A percentile compares a stretch with the other conserved stretches of the same genome.
These are phyloP conservation scores for Stephanocyclus meneghinianus DNA, from an alignment of 352 stramenopile species.

Conservation along the genomic window DNA sequence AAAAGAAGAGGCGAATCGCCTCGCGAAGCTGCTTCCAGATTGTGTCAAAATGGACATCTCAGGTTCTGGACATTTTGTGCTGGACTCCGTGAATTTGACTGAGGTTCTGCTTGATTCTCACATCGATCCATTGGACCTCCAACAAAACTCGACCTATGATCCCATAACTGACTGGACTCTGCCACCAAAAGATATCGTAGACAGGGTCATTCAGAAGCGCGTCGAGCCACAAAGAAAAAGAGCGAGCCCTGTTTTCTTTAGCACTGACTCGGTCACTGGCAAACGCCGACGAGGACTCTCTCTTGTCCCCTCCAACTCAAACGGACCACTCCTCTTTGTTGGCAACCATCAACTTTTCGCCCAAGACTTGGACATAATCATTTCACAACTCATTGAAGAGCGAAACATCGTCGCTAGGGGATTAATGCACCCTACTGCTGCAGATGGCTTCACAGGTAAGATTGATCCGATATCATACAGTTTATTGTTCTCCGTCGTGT, in stretches of 20 bases:
- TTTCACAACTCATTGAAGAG: constrained; percentile 69
- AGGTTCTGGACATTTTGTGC: constrained; percentile 72
- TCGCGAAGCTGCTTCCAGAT: constrained; percentile 66
- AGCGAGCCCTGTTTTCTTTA: constrained; percentile 75
- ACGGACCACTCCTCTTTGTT: constrained; percentile 78
- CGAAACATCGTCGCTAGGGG: constrained; percentile 58
- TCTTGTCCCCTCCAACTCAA: constrained; percentile 43
- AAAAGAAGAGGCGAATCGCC: constrained; percentile 60
- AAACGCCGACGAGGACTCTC: constrained; percentile 59
- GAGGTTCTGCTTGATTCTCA: constrained; percentile 76
- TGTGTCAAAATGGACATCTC: constrained; percentile 64
- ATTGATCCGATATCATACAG: not conserved
- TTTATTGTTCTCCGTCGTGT: not conserved
- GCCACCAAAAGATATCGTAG: constrained; percentile 52
- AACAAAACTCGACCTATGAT: constrained; percentile 60
- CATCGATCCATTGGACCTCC: constrained; percentile 59
- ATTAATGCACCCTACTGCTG: constrained; percentile 74
- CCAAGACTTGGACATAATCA: constrained; percentile 71
- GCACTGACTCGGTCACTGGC: constrained; percentile 64
- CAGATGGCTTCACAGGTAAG: constrained; percentile 36
- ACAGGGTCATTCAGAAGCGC: constrained; percentile 43
- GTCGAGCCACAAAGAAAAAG: constrained; percentile 59
- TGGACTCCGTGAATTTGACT: constrained; percentile 82
- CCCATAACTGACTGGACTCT: constrained; percentile 74
- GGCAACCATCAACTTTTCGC: constrained; percentile 81